Percentiles rank a stretch among this genome's conserved stretches.
These are phyloP conservation scores for Volvox carteri DNA, from an alignment of 163 green algal genomes.

Conservation along the genomic window DNA sequence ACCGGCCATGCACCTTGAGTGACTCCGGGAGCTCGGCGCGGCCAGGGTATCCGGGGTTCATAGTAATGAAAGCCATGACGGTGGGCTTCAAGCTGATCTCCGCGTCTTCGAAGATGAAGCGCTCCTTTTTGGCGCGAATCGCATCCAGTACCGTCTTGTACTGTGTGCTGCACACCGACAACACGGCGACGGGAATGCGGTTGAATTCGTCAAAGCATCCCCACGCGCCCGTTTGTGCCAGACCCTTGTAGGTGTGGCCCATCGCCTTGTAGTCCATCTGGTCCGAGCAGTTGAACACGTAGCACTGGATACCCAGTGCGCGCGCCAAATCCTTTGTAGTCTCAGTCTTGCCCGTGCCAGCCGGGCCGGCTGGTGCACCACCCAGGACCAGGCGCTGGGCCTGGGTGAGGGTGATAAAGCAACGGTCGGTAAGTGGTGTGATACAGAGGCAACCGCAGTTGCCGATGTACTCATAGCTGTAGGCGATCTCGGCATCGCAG, in stretches of 20 bases:
- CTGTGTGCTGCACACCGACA: constrained; percentile 90
- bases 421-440: constrained; percentile 95
- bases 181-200: constrained; percentile 89
- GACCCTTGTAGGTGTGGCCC: constrained; percentile 94
- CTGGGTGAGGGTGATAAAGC: constrained; percentile 98
- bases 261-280: constrained; percentile 97
- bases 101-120: constrained; percentile 92
- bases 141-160: constrained; percentile 97
- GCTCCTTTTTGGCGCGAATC: constrained; percentile 87
- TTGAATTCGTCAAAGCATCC: constrained; percentile 98
- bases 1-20: constrained; percentile 85
- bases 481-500: constrained; percentile 94
- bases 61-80: constrained; percentile 97
- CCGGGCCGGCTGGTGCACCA: constrained; percentile 80
- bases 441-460: constrained; percentile 97
- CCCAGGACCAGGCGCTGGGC: constrained; percentile 93
- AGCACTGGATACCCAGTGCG: constrained; percentile 91
- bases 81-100: constrained; percentile 86
- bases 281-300: constrained; percentile 98
- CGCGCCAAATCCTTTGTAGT: constrained; percentile 93
- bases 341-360: constrained; percentile 93
- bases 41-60: constrained; percentile 97
- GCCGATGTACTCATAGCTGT: constrained; percentile 97
- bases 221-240: constrained; percentile 94
- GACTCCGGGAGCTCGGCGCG: constrained; percentile 95